Percentiles rank a stretch among this genome's conserved stretches.
These are phyloP conservation scores for Mortierella claussenii DNA, from an alignment of 192 early-diverging fungal species.

Conservation along the genomic window DNA sequence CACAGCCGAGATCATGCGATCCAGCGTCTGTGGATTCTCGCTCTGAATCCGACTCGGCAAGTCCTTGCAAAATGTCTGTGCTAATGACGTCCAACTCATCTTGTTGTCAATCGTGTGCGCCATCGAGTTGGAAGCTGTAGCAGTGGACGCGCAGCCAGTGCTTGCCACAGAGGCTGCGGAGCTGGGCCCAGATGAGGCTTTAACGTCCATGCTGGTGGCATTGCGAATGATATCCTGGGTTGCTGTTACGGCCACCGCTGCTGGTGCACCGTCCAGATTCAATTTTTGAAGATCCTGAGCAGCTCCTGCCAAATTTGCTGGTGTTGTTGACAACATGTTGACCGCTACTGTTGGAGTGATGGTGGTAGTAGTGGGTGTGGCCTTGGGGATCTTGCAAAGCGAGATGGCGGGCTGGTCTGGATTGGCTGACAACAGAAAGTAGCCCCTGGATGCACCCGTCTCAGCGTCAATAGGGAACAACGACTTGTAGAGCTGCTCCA, in stretches of 20 bases:
- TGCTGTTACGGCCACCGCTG: background rate
- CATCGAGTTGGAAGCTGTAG: conserved; percentile 1
- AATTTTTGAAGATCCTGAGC: conserved; percentile 20
- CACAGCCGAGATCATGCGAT: conserved; percentile 56
- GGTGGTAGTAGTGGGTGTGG: background rate
- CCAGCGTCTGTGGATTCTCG: conserved; percentile 63
- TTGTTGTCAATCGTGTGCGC: conserved; percentile 33
- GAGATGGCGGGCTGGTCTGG: conserved; percentile 45
- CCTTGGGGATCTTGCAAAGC: conserved; percentile 49
- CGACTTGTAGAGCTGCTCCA: conserved; percentile 80
- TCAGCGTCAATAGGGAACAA: conserved; percentile 84
- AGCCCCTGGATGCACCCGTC: conserved; percentile 85
- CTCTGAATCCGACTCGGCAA: conserved; percentile 60
- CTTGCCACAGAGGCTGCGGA: background rate
- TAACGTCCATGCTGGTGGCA: background rate
- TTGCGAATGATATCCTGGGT: conserved; percentile 8
- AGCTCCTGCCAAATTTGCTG: conserved; percentile 3
- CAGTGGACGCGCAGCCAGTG: conserved; percentile 15
- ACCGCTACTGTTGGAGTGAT: background rate
- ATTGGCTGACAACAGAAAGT: conserved; percentile 79
- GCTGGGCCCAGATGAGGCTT: background rate
- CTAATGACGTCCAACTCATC: conserved; percentile 63
- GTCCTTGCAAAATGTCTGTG: conserved; percentile 65
- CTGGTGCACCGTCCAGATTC: background rate
- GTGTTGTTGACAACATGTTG: background rate